These are phyloP conservation scores for Leccinum angustisporum DNA, from an alignment of 1,284 basidiomycete genomes.

Conservation along the genomic window DNA sequence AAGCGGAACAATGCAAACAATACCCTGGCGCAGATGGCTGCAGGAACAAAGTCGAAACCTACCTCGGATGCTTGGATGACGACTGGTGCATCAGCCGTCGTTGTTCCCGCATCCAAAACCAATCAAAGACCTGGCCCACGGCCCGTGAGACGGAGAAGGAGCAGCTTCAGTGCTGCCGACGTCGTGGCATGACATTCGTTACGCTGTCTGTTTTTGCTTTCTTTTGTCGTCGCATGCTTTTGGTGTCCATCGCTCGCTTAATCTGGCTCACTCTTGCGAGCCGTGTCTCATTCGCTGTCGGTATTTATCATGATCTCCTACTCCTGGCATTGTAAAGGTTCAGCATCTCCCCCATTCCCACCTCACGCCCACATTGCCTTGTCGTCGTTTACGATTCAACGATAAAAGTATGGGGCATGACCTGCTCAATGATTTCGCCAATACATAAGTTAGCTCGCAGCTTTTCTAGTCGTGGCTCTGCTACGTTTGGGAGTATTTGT, in stretches of 20 bases:
- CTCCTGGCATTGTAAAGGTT: conserved; percentile 33
- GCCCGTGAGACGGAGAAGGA: conserved; percentile 68
- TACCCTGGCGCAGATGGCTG: conserved; percentile 53
- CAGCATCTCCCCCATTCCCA: conserved; percentile 15
- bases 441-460: neutral
- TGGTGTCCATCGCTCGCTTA: conserved; percentile 2
- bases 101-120: conserved; percentile 64
- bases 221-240: conserved; percentile 10
- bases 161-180: conserved; percentile 81
- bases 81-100: conserved; percentile 64
- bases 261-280: conserved; percentile 7
- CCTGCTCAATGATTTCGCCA: conserved; percentile 1
- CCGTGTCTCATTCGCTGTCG: conserved; percentile 11
- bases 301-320: conserved; percentile 33
- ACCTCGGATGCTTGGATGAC: conserved; percentile 69
- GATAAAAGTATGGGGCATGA: conserved; percentile 14
- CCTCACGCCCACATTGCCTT: conserved; percentile 13
- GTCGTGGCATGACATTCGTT: conserved; percentile 56
- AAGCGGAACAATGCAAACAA: conserved; percentile 51
- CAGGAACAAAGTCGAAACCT: conserved; percentile 33
- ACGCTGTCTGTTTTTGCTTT: conserved; percentile 12
- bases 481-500: conserved; percentile 65
- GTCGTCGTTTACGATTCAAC: conserved; percentile 9
- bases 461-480: conserved; percentile 2
- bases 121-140: conserved; percentile 65